phyloP scores from a whole-genome alignment of 140 eudicot species.

The Erigeron philadelphicus region DNA sequence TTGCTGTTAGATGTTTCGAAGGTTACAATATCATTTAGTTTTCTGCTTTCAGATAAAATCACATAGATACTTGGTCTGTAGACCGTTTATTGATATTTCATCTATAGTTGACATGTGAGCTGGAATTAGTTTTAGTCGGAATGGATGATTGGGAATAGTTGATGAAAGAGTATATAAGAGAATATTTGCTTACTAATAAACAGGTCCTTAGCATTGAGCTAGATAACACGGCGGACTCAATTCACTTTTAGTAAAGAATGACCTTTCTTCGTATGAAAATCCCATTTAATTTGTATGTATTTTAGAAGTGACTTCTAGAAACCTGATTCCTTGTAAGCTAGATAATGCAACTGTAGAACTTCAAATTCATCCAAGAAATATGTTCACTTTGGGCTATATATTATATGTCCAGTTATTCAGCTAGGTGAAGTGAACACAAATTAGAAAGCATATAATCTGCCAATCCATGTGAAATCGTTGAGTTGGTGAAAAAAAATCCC shows the following conservation, averaged over 20 bases:
- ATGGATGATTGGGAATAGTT: background rate
- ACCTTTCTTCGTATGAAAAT: background rate
- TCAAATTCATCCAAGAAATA: background rate
- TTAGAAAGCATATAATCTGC: no score
- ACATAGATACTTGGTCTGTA: slow-evolving; percentile 7
- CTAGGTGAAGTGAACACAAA: background rate
- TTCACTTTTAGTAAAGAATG: background rate
- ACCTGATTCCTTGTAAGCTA: background rate
- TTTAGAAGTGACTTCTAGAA: background rate
- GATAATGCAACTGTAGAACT: slow-evolving; percentile 14
- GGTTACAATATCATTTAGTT: slow-evolving; percentile 11
- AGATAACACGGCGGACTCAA: background rate
- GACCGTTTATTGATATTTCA: background rate
- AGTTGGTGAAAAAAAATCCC: background rate
- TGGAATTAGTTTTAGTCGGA: background rate
- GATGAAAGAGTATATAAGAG: background rate
- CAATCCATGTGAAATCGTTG: no score
- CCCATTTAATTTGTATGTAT: background rate
- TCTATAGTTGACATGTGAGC: background rate
- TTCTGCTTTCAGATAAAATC: background rate
- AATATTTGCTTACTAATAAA: background rate
- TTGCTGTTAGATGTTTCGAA: background rate
- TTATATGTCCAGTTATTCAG: background rate
- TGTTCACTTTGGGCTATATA: background rate
- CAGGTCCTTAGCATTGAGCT: background rate